Evolutionary conservation across 257 asterid species (phyloP), one percentile per base, ranked within the genome.

Genomic region (Eustoma russellianum): DNA sequence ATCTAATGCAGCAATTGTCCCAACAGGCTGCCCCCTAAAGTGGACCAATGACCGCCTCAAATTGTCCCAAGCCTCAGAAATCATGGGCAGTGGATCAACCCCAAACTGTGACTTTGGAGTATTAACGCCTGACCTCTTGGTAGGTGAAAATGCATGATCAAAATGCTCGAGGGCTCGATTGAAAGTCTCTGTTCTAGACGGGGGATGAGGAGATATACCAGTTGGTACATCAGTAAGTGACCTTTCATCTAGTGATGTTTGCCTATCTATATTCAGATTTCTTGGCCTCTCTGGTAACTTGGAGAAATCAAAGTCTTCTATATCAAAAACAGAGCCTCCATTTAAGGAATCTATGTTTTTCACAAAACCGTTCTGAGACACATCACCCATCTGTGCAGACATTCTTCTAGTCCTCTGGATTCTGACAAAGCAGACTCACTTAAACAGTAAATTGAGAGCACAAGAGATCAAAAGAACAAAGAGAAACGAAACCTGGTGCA

Each of bases 1-100:
- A 58, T 86, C 96, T 38, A 70, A 60, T 7, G 94, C 94, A 16
- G 96, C 94, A 45, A 86, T 83, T 5, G 96, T 86, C 62, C 96
- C 96, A 55, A 83, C 96, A 34, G 96, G 86, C 35, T 70, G 74
- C 17, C 94, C 94, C 0, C 92, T 91, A 47, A 86, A 86, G 70
- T 61, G 59, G 50, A 86, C 96, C 70, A 86, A 59, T 2, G 96
- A 69, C 7, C 83, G 83, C 64, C 80, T 76, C 62, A 81, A 52
- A 62, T 54, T 59, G 5, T 81, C 94, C 94, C 96, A 86, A 40
- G 96, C 96, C 81, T 86, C 94, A 0, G 76, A 65, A 34, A 74
- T 30, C 75, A 81, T 77, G 18, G 95, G 87, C 65, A 75, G 75
- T 7, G 84, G 77, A 62, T 69, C 83, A 33, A 9, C 50, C 19